Base-by-base conservation (phyloP, 164 flowering plant species). In the Magnolia changhungtana region DNA sequence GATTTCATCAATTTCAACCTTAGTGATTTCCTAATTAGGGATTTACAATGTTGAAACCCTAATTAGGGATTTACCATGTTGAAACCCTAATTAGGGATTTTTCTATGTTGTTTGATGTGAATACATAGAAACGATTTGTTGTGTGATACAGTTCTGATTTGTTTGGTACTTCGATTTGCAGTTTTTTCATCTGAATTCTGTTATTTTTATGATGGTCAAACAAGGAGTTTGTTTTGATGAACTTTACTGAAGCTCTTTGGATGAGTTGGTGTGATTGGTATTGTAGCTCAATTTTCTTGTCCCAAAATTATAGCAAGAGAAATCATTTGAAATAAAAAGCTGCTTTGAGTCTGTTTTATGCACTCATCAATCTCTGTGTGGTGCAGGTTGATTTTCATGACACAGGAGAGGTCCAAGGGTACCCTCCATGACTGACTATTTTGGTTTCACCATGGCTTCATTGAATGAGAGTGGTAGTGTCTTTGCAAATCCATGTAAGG, bases 391-490 rank as follows among this genome's bases (percentile, higher is more conserved):
- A 96, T 81, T 96, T 96, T 83, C 99, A 96, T 84, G 99, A 96
- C 86, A 94, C 98, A 24, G 84, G 66, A 88, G 84, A 76, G 98
- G 99, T 68, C 93, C 93, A 31, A 89, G 99, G 79, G 94, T 96
- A 76, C 96, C 99, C 55, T 84, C 99, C 63, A 94, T 94, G 99
- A 93, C 92, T 68, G 99, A 96, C 81, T 83, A 90, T 83, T 94
- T 90, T 88, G 98, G 99, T 51, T 96, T 93, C 78, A 93, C 98
- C 49, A 92, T 96, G 93, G 99, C 99, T 83, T 82, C 98, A 52
- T 73, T 96, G 67, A 92, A 90, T 86, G 99, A 94, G 79, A 82
- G 84, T 86, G 98, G 99, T 65, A 87, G 98, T 84, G 97, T 93
- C 50, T 91, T 96, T 86, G 98, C 98, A 74, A 96, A 92, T 82